These are phyloP conservation scores for Biscutella laevigata DNA, from an alignment of 441 rosid species.

Conservation along the genomic window DNA sequence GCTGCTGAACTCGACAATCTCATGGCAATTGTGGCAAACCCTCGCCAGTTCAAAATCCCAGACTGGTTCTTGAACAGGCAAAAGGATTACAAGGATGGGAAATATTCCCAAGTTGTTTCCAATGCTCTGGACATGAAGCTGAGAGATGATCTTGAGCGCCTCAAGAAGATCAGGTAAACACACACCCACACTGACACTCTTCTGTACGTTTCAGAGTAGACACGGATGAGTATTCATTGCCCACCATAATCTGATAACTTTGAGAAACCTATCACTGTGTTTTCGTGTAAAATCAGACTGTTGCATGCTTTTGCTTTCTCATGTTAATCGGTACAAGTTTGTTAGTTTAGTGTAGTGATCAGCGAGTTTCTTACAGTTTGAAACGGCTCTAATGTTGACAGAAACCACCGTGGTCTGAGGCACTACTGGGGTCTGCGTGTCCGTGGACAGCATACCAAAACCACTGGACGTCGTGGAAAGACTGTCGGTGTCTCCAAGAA, in stretches of 20 bases:
- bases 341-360: not conserved
- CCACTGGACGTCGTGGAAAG: slow-evolving; percentile 84
- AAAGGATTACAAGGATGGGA: slow-evolving; percentile 88
- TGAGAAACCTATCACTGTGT: too few species aligned
- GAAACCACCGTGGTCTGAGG: slow-evolving; percentile 86
- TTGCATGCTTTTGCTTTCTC: not conserved
- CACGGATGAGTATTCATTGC: not conserved
- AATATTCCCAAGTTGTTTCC: slow-evolving; percentile 81
- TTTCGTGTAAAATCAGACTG: not conserved
- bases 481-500: slow-evolving; percentile 95
- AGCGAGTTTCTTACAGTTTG: not conserved
- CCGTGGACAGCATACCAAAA: slow-evolving; percentile 91
- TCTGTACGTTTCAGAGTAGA: not conserved
- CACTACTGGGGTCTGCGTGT: slow-evolving; percentile 94
- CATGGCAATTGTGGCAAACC: slow-evolving; percentile 72
- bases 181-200: not conserved
- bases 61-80: slow-evolving; percentile 89
- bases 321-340: not conserved
- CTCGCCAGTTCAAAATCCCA: slow-evolving; percentile 84
- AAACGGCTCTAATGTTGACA: slow-evolving; percentile 1
- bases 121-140: slow-evolving; percentile 85
- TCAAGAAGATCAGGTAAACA: slow-evolving; percentile 77
- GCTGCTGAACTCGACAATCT: slow-evolving; percentile 74
- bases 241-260: not conserved
- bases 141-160: slow-evolving; percentile 82